Percentiles rank a stretch among this genome's conserved stretches.
Conservation (phyloP, 2,329 filamentous ascomycete species). For the Neoarthrinium moseri region DNA sequence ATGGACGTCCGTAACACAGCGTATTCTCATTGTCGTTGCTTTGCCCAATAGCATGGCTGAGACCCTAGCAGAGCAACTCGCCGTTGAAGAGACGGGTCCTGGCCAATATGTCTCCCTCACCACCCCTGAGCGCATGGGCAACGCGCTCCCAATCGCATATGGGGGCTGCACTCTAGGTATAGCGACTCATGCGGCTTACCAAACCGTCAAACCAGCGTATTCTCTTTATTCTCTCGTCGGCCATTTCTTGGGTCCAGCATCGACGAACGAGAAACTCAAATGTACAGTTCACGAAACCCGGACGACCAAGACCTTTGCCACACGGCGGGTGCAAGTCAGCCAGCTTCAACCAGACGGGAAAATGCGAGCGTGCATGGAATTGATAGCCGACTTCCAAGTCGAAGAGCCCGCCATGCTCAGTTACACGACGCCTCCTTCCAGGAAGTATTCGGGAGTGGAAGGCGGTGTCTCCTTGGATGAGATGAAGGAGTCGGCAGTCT, state of each 20-base stretch:
- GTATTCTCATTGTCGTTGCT: too few species aligned
- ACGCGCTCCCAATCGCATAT: slow-evolving; percentile 14
- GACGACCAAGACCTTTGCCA: slow-evolving; percentile 46
- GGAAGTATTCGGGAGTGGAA: slow-evolving; percentile 26
- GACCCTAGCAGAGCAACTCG: slow-evolving; percentile 10
- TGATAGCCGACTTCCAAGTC: slow-evolving; percentile 46
- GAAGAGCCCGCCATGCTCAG: slow-evolving; percentile 32
- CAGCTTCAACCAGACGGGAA: slow-evolving; percentile 36
- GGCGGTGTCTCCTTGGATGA: slow-evolving; percentile 19
- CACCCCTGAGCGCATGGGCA: slow-evolving; percentile 13
- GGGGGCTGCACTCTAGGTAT: slow-evolving; percentile 28
- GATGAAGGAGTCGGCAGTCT: slow-evolving; percentile 19
- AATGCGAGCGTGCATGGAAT: slow-evolving; percentile 37
- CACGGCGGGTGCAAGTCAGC: slow-evolving; percentile 41
- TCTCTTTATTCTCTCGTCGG: slow-evolving; percentile 45
- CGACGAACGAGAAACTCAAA: slow-evolving; percentile 34
- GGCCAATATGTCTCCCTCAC: slow-evolving; percentile 11
- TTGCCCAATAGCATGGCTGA: slow-evolving; percentile 7
- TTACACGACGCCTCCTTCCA: slow-evolving; percentile 35
- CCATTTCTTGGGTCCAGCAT: slow-evolving; percentile 44
- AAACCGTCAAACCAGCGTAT: slow-evolving; percentile 33
- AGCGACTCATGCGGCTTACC: slow-evolving; percentile 39
- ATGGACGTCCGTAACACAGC: too few species aligned
- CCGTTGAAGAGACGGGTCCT: slow-evolving; percentile 9
- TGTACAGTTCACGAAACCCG: slow-evolving; percentile 35